Evolutionary conservation across 2,329 filamentous ascomycete species (phyloP).

Genomic region (Colletotrichum tanaceti): DNA sequence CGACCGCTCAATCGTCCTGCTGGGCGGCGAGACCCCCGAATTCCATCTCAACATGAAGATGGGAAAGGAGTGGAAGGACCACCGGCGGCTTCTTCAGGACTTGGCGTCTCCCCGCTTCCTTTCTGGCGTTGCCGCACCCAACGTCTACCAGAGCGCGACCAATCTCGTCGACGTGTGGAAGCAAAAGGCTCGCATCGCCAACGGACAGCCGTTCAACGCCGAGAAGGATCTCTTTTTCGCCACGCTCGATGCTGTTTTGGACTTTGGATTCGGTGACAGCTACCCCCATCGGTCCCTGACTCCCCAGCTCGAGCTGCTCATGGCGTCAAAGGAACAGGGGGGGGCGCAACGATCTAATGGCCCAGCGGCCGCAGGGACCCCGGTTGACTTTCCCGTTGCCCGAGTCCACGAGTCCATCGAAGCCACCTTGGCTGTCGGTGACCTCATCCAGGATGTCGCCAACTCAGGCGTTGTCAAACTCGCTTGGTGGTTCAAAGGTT

Average conservation of each 20-base stretch:
- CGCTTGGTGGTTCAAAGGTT: conserved; percentile 3
- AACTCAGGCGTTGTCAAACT: background rate
- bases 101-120: conserved; percentile 53
- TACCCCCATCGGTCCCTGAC: background rate
- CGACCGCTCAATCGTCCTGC: conserved; percentile 44
- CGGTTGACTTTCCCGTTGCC: background rate
- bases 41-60: conserved; percentile 49
- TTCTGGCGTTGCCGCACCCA: conserved; percentile 46
- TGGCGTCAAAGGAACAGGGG: background rate
- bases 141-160: conserved; percentile 47
- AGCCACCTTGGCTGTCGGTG: background rate
- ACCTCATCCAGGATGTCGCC: background rate
- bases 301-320: background rate
- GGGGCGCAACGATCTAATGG: background rate
- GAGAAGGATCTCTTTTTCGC: conserved; percentile 46
- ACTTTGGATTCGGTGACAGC: conserved; percentile 44
- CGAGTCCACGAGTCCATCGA: background rate
- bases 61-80: conserved; percentile 47
- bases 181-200: conserved; percentile 46
- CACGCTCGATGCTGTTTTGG: conserved; percentile 49
- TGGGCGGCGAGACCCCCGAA: conserved; percentile 49
- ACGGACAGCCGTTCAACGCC: conserved; percentile 47
- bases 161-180: conserved; percentile 50
- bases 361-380: background rate
- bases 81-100: conserved; percentile 51